Percentiles rank a stretch among this genome's conserved stretches.
Evolutionary conservation across 2,329 filamentous ascomycete species (phyloP).

Genomic region (Alternaria arbusti): DNA sequence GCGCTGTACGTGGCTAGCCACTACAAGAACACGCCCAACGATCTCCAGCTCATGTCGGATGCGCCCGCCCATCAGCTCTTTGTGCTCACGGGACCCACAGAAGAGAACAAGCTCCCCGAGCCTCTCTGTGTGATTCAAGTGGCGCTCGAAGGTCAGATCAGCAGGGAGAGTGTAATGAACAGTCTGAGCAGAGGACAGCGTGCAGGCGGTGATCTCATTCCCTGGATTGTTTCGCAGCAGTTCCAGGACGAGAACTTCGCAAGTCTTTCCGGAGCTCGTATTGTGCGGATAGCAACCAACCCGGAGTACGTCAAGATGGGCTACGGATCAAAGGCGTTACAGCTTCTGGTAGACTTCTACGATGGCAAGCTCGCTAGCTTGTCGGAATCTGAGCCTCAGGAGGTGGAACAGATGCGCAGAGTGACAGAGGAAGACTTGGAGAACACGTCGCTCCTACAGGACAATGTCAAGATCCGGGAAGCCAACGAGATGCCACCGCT

Average conservation of each 20-base stretch:
- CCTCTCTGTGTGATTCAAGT: constrained; percentile 95
- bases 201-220: constrained; percentile 90
- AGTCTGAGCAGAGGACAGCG: constrained; percentile 87
- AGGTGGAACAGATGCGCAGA: constrained; percentile 69
- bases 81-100: constrained; percentile 85
- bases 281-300: constrained; percentile 95
- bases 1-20: constrained; percentile 95
- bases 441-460: constrained; percentile 76
- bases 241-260: constrained; percentile 98
- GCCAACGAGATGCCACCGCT: constrained; percentile 91
- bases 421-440: constrained; percentile 84
- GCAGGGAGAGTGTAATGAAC: constrained; percentile 88
- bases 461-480: constrained; percentile 89
- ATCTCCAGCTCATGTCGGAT: constrained; percentile 98
- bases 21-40: constrained; percentile 98
- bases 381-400: constrained; percentile 70
- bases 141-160: constrained; percentile 92
- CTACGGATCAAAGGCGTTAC: constrained; percentile 86
- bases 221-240: constrained; percentile 96
- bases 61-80: constrained; percentile 96
- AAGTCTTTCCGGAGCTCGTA: constrained; percentile 84
- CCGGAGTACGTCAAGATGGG: constrained; percentile 93
- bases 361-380: constrained; percentile 89
- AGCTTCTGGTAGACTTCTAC: constrained; percentile 90
- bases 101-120: constrained; percentile 82